phyloP scores from a whole-genome alignment of 2,329 filamentous ascomycete species.

The Fusarium multiceps region DNA sequence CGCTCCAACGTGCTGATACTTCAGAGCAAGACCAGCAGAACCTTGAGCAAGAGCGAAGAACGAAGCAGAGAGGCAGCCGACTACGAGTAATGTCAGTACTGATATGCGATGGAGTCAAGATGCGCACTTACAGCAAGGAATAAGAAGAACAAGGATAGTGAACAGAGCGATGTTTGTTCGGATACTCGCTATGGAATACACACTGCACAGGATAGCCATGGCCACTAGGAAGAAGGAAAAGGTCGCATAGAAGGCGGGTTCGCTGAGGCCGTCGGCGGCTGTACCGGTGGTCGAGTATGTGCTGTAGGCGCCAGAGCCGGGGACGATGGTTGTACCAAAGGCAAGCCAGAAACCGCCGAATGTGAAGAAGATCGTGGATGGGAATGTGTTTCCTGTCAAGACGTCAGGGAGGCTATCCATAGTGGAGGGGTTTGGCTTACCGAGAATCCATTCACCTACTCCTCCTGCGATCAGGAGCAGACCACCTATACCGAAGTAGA shows the following conservation, averaged over 20 bases:
- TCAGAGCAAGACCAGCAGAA: conserved; percentile 20
- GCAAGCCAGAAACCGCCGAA: conserved; percentile 64
- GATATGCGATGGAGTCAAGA: accelerated
- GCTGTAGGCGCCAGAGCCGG: conserved; percentile 59
- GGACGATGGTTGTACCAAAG: conserved; percentile 61
- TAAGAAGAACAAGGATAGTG: conserved; percentile 71
- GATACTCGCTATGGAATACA: conserved; percentile 72
- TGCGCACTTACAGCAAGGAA: conserved; percentile 49
- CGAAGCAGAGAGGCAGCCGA: conserved; percentile 45
- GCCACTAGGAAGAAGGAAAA: conserved; percentile 69
- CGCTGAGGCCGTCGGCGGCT: conserved; percentile 53
- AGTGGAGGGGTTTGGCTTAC: conserved; percentile 13
- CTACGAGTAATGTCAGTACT: conserved; percentile 20
- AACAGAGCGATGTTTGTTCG: conserved; percentile 70
- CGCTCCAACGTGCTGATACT: conserved; percentile 46
- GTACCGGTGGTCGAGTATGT: conserved; percentile 49
- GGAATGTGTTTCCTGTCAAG: conserved; percentile 60
- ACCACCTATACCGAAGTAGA: conserved; percentile 59
- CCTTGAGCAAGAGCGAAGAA: conserved; percentile 47
- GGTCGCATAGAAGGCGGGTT: conserved; percentile 60
- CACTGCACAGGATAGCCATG: conserved; percentile 69
- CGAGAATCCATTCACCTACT: conserved; percentile 63
- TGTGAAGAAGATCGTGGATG: conserved; percentile 62
- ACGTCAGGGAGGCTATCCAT: not conserved
- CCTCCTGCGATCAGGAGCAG: conserved; percentile 59